Evolutionary conservation across 139 green algal species (phyloP), one percentile per base, ranked within the genome.

Genomic region (Haematococcus sp.): DNA sequence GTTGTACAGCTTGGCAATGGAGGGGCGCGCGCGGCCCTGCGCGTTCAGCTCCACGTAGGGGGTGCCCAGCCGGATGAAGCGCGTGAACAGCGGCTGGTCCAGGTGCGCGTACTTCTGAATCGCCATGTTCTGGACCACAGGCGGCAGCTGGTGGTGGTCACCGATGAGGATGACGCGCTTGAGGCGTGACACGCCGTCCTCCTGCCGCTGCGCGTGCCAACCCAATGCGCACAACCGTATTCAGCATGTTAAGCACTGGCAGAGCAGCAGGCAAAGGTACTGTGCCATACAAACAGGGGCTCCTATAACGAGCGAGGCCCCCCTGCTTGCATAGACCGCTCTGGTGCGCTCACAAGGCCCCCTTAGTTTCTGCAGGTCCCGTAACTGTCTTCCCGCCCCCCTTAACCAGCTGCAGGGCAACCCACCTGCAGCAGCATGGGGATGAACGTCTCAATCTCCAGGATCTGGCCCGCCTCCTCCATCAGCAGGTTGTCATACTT

Each of bases 391-490:
- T n/a, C n/a, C n/a, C n/a, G n/a, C n/a, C n/a, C n/a, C n/a, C n/a
- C n/a, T n/a, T n/a, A n/a, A n/a, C n/a, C n/a, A n/a, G n/a, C n/a
- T n/a, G n/a, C n/a, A n/a, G n/a, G 7, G 40, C 40, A 19, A 11
- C 40, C 40, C 28, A 76, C 83, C 86, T 94, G 89, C 40, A 97
- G 81, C 63, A 94, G 80, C 91, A 99, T 94, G 72, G 96, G 96
- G 66, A 99, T 96, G 84, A 98, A 96, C n/a, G 96, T 97, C 87
- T 99, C 96, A 55, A 99, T 94, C 87, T 99, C 96, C 78, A 98
- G 84, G 58, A 98, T 93, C 87, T 99, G 96, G 13, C 90, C 96
- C 33, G 81, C 86, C 80, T 99, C 96, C 90, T 99, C 96, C 91
- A 99, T 98, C 43, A 99, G 69, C 60, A 99, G 83, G 78, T 93